Evolutionary conservation across 225 moss, liverwort and hornwort species (phyloP), one percentile per base, ranked within the genome.

Genomic region (Sphagnum tenellum): DNA sequence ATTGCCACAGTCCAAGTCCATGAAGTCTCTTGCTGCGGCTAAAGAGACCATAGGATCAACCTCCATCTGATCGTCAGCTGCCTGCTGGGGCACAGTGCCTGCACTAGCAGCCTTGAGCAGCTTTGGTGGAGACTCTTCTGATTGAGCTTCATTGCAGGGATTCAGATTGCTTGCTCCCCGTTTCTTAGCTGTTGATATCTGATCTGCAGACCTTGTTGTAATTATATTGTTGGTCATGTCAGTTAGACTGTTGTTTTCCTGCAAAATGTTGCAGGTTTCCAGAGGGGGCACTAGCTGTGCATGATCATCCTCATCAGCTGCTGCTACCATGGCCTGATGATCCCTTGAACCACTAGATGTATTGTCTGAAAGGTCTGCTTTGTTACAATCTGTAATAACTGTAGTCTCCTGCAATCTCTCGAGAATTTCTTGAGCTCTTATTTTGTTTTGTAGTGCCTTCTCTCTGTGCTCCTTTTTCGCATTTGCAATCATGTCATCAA

Each of bases 401-500:
- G 29, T 29, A 29, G 29, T 29, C 29, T 29, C 29, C 29, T 29
- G 29, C 29, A 29, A 29, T 29, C 29, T 29, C 29, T 29, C 29
- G 0, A 0, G 29, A 29, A 29, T 29, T 29, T 29, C 29, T 29
- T 29, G 29, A 29, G 29, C 29, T 29, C 29, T 29, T 29, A 29
- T 29, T 29, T 29, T 29, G 29, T 29, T 29, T 29, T 29, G 29
- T 29, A 29, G 29, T 29, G 29, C 3, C 54, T 75, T 76, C 49
- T 74, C 61, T 3, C 0, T 47, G 14, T 81, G 61, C 9, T 78
- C 75, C n/a, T 71, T 78, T 9, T 57, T 84, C 12, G 89, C 89
- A 54, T 77, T 87, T 10, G 69, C 63, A 73, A 87, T 77, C 61
- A 92, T 85, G 46, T 89, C 87, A 72, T 92, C 81, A 81, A 92